These are phyloP conservation scores for Phoma sp. DNA, from an alignment of 2,329 filamentous ascomycete genomes.

Conservation along the genomic window DNA sequence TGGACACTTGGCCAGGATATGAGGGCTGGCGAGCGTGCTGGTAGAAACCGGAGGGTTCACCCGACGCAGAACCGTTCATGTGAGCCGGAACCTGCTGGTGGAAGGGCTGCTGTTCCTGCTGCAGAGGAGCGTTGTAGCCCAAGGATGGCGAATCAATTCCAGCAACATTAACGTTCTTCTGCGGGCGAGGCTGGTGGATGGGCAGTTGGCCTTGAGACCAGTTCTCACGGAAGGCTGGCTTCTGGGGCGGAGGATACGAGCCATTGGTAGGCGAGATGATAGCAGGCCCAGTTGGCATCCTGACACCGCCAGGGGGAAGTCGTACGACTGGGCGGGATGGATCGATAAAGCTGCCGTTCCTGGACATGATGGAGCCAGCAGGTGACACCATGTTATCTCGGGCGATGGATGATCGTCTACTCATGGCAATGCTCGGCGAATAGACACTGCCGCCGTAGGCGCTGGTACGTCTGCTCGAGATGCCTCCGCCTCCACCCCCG, in stretches of 20 bases:
- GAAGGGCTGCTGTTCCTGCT: slow-evolving; percentile 82
- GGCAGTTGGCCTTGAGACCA: slow-evolving; percentile 64
- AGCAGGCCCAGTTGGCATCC: slow-evolving; percentile 40
- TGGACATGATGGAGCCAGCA: slow-evolving; percentile 76
- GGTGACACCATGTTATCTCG: slow-evolving; percentile 79
- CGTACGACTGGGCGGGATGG: slow-evolving; percentile 76
- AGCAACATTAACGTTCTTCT: slow-evolving; percentile 91
- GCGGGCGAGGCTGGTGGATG: slow-evolving; percentile 93
- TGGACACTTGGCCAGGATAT: slow-evolving; percentile 72
- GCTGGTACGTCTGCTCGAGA: slow-evolving; percentile 80
- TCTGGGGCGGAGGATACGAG: slow-evolving; percentile 59
- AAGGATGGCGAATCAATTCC: slow-evolving; percentile 84
- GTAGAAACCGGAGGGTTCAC: slow-evolving; percentile 54
- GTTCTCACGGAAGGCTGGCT: slow-evolving; percentile 64
- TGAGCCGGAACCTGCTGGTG: slow-evolving; percentile 91
- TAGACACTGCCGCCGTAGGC: slow-evolving; percentile 82
- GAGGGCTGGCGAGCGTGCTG: slow-evolving; percentile 71
- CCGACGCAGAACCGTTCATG: slow-evolving; percentile 63
- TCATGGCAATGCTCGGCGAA: slow-evolving; percentile 85
- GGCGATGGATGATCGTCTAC: slow-evolving; percentile 80
- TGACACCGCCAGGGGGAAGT: slow-evolving; percentile 68
- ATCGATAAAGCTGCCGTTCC: slow-evolving; percentile 64
- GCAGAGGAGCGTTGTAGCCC: slow-evolving; percentile 64
- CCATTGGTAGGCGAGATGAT: slow-evolving; percentile 41
- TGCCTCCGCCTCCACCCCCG: slow-evolving; percentile 63